A percentile compares a stretch with the other conserved stretches of the same genome.
These are phyloP conservation scores for Neurospora africana DNA, from an alignment of 495 filamentous ascomycete species.

Conservation along the genomic window DNA sequence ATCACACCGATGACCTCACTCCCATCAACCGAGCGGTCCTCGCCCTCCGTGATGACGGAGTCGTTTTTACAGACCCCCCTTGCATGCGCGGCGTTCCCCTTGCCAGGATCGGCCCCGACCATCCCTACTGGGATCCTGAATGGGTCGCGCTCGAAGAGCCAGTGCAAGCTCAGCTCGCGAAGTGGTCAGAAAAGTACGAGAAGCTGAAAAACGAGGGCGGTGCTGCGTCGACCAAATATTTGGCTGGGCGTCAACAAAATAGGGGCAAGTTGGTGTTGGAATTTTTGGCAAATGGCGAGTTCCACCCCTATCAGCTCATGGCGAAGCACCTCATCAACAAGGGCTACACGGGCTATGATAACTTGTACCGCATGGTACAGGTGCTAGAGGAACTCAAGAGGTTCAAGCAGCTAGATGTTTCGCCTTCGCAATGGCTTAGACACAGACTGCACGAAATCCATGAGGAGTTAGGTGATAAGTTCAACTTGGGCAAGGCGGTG, in stretches of 20 bases:
- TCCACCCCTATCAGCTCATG: constrained; percentile 40
- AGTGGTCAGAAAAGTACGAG: constrained; percentile 30
- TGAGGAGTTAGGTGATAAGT: constrained; percentile 25
- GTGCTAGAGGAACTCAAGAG: constrained; percentile 36
- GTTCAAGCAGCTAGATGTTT: constrained; percentile 30
- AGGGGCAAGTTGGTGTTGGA: constrained; percentile 31
- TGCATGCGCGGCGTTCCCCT: constrained; percentile 36
- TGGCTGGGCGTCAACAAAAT: constrained; percentile 37
- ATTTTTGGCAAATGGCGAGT: constrained; percentile 30
- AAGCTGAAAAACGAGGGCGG: constrained; percentile 7
- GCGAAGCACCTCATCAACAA: constrained; percentile 30
- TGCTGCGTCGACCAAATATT: constrained; percentile 28
- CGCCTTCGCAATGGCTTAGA: constrained; percentile 37
- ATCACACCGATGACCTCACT: constrained; percentile 2
- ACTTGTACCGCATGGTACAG: constrained; percentile 35
- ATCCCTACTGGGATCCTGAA: constrained; percentile 37
- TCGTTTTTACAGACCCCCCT: constrained; percentile 26
- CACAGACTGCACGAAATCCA: constrained; percentile 34
- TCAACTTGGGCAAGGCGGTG: constrained; percentile 29
- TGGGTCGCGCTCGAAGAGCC: constrained; percentile 28
- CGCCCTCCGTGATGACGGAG: constrained; percentile 28
- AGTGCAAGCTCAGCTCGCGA: constrained; percentile 21
- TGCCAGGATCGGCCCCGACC: constrained; percentile 28
- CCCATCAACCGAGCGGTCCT: constrained; percentile 31
- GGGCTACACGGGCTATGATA: constrained; percentile 36